phyloP scores from a whole-genome alignment of 202 grass and related monocot genomes.

The Zoysia matrella region DNA sequence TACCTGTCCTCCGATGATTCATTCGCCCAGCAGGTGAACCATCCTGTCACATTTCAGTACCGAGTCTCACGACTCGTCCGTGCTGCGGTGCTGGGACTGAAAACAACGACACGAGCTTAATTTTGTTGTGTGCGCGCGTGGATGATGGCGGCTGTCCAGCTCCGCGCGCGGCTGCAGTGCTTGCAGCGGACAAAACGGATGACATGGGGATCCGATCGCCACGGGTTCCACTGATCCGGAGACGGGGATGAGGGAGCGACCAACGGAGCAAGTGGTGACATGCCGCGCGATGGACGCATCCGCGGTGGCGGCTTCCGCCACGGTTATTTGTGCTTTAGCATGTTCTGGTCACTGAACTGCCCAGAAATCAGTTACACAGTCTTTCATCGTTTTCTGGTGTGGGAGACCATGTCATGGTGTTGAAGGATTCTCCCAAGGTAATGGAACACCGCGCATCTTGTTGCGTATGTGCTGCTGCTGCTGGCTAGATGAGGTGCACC shows the following conservation, averaged over 20 bases:
- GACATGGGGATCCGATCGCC: not conserved
- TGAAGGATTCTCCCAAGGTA: not conserved
- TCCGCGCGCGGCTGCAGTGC: not conserved
- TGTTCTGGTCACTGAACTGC: constrained; percentile 1
- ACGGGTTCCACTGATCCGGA: not conserved
- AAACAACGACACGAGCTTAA: constrained; percentile 41
- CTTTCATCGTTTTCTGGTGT: not conserved
- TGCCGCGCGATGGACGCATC: constrained; percentile 21
- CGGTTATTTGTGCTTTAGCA: not conserved
- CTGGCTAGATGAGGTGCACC: not conserved
- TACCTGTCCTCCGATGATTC: constrained; percentile 46
- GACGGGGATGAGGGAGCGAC: not conserved
- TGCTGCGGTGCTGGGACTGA: not conserved
- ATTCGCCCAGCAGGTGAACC: constrained; percentile 46
- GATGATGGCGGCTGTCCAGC: not conserved
- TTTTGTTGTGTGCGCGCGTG: not conserved
- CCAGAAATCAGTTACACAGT: too few species aligned
- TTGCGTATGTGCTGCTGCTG: too few species aligned
- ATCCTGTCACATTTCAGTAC: not conserved
- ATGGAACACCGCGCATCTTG: constrained; percentile 2
- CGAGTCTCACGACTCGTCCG: constrained; percentile 1
- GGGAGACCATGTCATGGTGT: not conserved
- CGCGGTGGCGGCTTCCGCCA: not conserved
- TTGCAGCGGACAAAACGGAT: constrained; percentile 15
- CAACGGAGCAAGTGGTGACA: constrained; percentile 1